Evolutionary conservation across 2,329 filamentous ascomycete genomes (phyloP).

Genomic region (Trichoderma hamatum): DNA sequence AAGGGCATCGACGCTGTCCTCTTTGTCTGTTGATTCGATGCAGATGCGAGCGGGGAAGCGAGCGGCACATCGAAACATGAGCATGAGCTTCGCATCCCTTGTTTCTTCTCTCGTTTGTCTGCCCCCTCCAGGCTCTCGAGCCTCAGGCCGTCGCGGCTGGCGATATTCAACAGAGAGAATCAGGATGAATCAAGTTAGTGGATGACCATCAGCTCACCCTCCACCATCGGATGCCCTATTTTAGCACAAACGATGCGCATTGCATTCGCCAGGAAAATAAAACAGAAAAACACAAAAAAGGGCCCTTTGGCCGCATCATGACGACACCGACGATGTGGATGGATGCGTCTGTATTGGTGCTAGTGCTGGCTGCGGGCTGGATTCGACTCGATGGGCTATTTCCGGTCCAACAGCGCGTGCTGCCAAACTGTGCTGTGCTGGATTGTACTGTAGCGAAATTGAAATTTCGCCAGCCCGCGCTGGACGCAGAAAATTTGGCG

Average conservation of each 20-base stretch:
- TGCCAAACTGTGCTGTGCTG: background rate
- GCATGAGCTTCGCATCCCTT: background rate
- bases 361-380: conserved; percentile 15
- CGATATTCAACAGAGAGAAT: background rate
- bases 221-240: conserved; percentile 21
- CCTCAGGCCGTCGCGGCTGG: background rate
- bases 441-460: background rate
- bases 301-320: conserved; percentile 14
- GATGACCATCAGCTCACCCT: conserved; percentile 22
- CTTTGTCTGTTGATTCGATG: conserved; percentile 1
- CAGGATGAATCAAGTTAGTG: background rate
- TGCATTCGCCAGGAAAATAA: background rate
- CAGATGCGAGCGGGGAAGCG: conserved; percentile 25
- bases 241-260: conserved; percentile 2
- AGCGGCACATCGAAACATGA: conserved; percentile 17
- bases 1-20: conserved; percentile 20
- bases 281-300: background rate
- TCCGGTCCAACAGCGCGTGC: background rate
- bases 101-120: background rate
- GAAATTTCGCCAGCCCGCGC: background rate
- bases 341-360: background rate
- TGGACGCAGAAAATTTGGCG: background rate
- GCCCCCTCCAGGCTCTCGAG: background rate
- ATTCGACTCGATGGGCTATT: background rate
- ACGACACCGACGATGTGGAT: conserved; percentile 13